phyloP scores from a whole-genome alignment of 805 yeast species.

The Lipomyces japonicus region DNA sequence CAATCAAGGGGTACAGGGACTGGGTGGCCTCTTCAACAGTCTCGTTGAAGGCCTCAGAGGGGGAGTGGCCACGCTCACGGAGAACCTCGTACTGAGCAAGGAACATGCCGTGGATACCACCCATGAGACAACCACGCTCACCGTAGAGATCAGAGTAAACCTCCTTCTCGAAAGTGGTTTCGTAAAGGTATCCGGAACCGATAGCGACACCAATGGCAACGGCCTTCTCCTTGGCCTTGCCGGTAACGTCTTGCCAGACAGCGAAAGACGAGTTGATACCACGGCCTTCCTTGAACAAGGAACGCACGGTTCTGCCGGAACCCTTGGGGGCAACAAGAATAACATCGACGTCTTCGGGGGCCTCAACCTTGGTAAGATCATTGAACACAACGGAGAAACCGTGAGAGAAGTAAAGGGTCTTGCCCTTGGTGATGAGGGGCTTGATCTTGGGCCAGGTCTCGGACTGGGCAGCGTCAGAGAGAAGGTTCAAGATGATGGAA shows the following conservation, averaged over 20 bases:
- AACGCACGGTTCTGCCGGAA: conserved; percentile 99
- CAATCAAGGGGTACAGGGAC: conserved; percentile 97
- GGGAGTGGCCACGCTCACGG: conserved; percentile 99
- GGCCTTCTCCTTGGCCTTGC: conserved; percentile 99
- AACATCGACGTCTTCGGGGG: conserved; percentile 92
- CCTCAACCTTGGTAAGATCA: conserved; percentile 92
- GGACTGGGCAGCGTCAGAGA: conserved; percentile 99
- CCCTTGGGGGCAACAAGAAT: conserved; percentile 99
- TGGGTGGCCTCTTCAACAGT: conserved; percentile 99
- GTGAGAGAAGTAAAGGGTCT: conserved; percentile 98
- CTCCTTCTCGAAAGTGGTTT: conserved; percentile 98
- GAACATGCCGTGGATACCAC: conserved; percentile 99
- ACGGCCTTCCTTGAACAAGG: conserved; percentile 99
- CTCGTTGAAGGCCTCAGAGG: conserved; percentile 99
- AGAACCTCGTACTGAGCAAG: conserved; percentile 99
- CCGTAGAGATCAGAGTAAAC: conserved; percentile 99
- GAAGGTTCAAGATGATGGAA: conserved; percentile 93
- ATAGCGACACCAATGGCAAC: conserved; percentile 98
- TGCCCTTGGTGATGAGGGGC: conserved; percentile 93
- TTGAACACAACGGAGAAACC: conserved; percentile 99
- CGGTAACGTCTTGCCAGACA: conserved; percentile 98
- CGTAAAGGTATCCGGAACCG: conserved; percentile 99
- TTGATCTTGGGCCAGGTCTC: conserved; percentile 89
- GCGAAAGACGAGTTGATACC: conserved; percentile 99
- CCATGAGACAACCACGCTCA: conserved; percentile 99